Percentiles rank a stretch among this genome's conserved stretches.
phyloP scores from a whole-genome alignment of 78 protist species.

The Goniomonas avonlea region DNA sequence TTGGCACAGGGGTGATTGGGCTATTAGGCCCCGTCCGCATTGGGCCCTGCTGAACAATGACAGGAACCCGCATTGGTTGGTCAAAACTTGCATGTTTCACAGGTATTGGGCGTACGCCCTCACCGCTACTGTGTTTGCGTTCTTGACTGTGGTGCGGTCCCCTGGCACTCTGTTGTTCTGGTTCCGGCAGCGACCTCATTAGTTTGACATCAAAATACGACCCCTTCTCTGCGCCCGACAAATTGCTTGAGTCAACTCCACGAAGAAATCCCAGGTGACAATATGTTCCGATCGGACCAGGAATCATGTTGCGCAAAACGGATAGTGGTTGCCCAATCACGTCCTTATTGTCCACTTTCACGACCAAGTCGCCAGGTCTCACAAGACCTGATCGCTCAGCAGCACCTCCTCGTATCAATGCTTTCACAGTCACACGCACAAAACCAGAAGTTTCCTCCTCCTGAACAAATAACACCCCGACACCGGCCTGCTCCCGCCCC shows the following conservation, averaged over 20 bases:
- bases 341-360: not conserved
- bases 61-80: too few species aligned
- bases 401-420: not conserved
- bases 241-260: not conserved
- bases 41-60: too few species aligned
- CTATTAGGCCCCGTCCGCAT: too few species aligned
- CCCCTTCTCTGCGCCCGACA: not conserved
- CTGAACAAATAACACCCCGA: slow-evolving; percentile 1
- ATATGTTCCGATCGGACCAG: slow-evolving; percentile 8
- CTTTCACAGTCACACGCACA: slow-evolving; percentile 8
- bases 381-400: slow-evolving; percentile 1
- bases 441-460: slow-evolving; percentile 15
- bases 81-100: too few species aligned
- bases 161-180: too few species aligned
- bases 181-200: not conserved
- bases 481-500: too few species aligned
- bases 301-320: slow-evolving; percentile 6
- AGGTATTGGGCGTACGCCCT: too few species aligned
- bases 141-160: too few species aligned
- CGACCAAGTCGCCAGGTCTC: slow-evolving; percentile 13
- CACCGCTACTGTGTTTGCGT: too few species aligned
- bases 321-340: slow-evolving; percentile 13
- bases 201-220: slow-evolving; percentile 1
- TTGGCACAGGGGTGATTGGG: too few species aligned
- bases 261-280: slow-evolving; percentile 4